phyloP scores from a whole-genome alignment of 768 basidiomycete genomes.

The Roridomyces roridus region DNA sequence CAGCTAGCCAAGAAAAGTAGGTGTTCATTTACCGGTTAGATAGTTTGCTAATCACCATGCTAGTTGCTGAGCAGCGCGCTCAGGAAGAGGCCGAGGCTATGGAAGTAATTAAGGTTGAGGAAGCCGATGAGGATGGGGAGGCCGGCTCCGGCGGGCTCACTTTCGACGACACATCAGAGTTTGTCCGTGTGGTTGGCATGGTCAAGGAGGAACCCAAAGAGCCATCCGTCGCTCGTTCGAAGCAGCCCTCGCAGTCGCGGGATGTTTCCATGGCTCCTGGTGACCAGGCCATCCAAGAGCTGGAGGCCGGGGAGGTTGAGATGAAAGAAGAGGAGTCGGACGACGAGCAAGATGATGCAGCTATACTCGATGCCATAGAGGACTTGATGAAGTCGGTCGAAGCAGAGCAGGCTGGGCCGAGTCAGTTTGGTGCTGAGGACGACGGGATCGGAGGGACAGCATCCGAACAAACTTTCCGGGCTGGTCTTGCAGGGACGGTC shows the following conservation, averaged over 20 bases:
- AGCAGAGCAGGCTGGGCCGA: constrained; percentile 53
- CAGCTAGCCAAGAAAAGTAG: constrained; percentile 80
- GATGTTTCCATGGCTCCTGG: constrained; percentile 63
- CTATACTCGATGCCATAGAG: constrained; percentile 81
- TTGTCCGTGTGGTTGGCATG: constrained; percentile 82
- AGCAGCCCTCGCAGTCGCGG: constrained; percentile 41
- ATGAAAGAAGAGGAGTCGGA: constrained; percentile 84
- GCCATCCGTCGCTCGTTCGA: constrained; percentile 29
- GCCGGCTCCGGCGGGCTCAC: constrained; percentile 67
- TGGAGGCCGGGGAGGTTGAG: constrained; percentile 82
- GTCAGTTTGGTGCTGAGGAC: constrained; percentile 31
- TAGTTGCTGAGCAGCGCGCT: constrained; percentile 70
- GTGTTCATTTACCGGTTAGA: constrained; percentile 31
- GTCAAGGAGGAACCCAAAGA: constrained; percentile 56
- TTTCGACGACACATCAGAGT: constrained; percentile 97
- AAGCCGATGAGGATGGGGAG: constrained; percentile 48
- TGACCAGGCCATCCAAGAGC: constrained; percentile 72
- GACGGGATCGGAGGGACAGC: constrained; percentile 65
- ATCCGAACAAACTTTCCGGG: constrained; percentile 77
- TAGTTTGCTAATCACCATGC: constrained; percentile 8
- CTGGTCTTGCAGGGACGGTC: constrained; percentile 89
- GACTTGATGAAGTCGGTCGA: constrained; percentile 69
- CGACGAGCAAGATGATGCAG: constrained; percentile 65
- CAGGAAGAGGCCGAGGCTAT: constrained; percentile 53
- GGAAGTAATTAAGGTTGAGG: constrained; percentile 53